Conservation (phyloP, 2,329 filamentous ascomycete species). For the Aspergillus sclerotialis region DNA sequence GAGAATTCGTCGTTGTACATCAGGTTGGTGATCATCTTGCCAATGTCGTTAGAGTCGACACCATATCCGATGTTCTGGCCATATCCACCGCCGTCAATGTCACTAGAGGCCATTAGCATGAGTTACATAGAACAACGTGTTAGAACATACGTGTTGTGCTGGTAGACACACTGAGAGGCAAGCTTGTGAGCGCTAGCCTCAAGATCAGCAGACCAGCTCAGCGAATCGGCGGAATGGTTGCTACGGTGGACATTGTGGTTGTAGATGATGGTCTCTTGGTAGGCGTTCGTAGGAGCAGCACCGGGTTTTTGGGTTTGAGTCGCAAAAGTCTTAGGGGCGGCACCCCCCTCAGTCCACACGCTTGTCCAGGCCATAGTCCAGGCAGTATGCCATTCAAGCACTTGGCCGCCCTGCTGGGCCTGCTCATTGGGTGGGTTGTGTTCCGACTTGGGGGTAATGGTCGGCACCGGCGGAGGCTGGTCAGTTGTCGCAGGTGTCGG, state of each 20-base stretch:
- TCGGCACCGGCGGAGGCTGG: slow-evolving; percentile 1
- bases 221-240: slow-evolving; percentile 64
- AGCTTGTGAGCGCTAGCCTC: slow-evolving; percentile 57
- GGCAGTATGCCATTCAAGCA: slow-evolving; percentile 1
- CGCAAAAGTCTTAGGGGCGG: slow-evolving; percentile 12
- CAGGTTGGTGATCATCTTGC: slow-evolving; percentile 65
- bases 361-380: slow-evolving; percentile 8
- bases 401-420: neutral
- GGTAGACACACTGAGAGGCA: slow-evolving; percentile 63
- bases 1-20: slow-evolving; percentile 82
- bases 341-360: neutral
- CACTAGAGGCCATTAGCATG: slow-evolving; percentile 23
- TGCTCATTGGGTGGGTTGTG: slow-evolving; percentile 1
- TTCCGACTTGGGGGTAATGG: slow-evolving; percentile 1
- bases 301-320: slow-evolving; percentile 33
- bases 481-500: slow-evolving; percentile 1
- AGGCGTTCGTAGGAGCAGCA: slow-evolving; percentile 22
- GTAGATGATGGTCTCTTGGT: slow-evolving; percentile 43
- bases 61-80: slow-evolving; percentile 89
- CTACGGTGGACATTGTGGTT: slow-evolving; percentile 82
- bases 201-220: slow-evolving; percentile 61
- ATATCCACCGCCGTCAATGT: slow-evolving; percentile 56
- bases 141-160: slow-evolving; percentile 65
- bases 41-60: slow-evolving; percentile 50
- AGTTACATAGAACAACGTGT: slow-evolving; percentile 22